phyloP scores from a whole-genome alignment of 2,329 filamentous ascomycete genomes.

The Calonectria naviculata region DNA sequence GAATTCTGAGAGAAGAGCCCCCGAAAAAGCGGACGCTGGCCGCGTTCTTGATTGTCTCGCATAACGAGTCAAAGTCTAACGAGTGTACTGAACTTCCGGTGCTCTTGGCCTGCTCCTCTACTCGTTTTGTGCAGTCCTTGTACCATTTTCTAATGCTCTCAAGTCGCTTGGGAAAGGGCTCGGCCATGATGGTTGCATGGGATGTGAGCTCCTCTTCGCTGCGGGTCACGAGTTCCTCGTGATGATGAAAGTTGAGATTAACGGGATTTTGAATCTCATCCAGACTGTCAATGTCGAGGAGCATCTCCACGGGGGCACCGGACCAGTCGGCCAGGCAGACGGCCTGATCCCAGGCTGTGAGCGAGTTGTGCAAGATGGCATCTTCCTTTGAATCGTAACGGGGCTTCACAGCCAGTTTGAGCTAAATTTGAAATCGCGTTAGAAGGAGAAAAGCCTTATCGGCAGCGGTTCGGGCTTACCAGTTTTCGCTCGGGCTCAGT shows the following conservation, averaged over 20 bases:
- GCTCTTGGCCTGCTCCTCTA: slow-evolving; percentile 5
- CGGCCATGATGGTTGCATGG: slow-evolving; percentile 26
- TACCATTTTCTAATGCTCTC: slow-evolving; percentile 32
- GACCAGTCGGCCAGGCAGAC: slow-evolving; percentile 31
- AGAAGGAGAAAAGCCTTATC: not conserved
- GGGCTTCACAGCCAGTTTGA: slow-evolving; percentile 31
- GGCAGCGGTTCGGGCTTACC: slow-evolving; percentile 19
- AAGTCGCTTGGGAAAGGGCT: slow-evolving; percentile 12
- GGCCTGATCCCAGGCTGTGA: slow-evolving; percentile 36
- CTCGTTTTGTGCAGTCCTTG: slow-evolving; percentile 16
- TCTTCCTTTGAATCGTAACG: slow-evolving; percentile 26
- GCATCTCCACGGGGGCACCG: slow-evolving; percentile 40
- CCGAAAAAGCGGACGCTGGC: slow-evolving; percentile 34
- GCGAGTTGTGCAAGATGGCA: slow-evolving; percentile 29
- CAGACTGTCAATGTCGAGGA: slow-evolving; percentile 51
- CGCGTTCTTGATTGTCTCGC: slow-evolving; percentile 26
- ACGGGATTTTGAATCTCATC: slow-evolving; percentile 55
- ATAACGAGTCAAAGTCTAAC: slow-evolving; percentile 23
- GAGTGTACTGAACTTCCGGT: slow-evolving; percentile 6
- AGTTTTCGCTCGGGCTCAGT: slow-evolving; percentile 20
- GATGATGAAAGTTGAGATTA: slow-evolving; percentile 58
- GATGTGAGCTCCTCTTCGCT: slow-evolving; percentile 25
- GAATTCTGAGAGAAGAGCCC: slow-evolving; percentile 34
- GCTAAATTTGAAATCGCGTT: slow-evolving; percentile 3
- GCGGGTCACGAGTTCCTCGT: slow-evolving; percentile 37